Evolutionary conservation across 1,139 yeast species (phyloP).

Genomic region (Nakaseomyces bracarensis): DNA sequence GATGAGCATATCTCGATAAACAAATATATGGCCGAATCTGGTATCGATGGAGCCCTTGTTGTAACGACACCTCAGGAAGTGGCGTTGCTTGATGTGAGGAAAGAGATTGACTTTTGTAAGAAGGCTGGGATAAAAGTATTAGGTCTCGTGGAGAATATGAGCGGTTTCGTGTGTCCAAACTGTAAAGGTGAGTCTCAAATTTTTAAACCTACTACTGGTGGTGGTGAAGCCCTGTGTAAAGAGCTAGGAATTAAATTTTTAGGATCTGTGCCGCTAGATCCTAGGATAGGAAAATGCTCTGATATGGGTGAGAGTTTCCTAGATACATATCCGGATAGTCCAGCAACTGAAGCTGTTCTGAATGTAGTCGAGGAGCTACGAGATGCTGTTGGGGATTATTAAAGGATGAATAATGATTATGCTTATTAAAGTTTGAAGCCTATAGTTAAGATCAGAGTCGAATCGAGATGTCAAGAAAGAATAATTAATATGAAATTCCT

Average conservation of each 20-base stretch:
- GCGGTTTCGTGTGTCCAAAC: conserved; percentile 94
- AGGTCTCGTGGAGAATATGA: conserved; percentile 95
- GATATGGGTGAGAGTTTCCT: conserved; percentile 84
- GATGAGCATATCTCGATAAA: conserved; percentile 93
- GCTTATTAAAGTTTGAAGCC: too few relatives aligned
- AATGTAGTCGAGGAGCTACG: conserved; percentile 60
- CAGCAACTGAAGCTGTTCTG: conserved; percentile 81
- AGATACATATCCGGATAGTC: conserved; percentile 81
- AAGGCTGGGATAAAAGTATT: conserved; percentile 80
- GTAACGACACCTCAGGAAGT: conserved; percentile 99
- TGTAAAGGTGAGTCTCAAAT: conserved; percentile 88
- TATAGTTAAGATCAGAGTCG: too few relatives aligned
- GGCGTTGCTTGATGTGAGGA: conserved; percentile 86
- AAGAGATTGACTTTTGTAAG: conserved; percentile 88
- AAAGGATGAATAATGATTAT: conserved; percentile 1
- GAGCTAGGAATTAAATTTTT: conserved; percentile 70
- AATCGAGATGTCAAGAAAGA: too few relatives aligned
- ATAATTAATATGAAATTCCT: too few relatives aligned
- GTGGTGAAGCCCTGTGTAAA: conserved; percentile 75
- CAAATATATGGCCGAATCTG: conserved; percentile 78
- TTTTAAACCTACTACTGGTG: conserved; percentile 94
- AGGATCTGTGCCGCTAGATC: conserved; percentile 93
- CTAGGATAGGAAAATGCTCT: conserved; percentile 83
- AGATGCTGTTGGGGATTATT: conserved; percentile 32
- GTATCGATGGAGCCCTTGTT: conserved; percentile 90